Evolutionary conservation across 2,329 filamentous ascomycete species (phyloP), one percentile per base, ranked within the genome.

Genomic region (Botrytis squamosa): DNA sequence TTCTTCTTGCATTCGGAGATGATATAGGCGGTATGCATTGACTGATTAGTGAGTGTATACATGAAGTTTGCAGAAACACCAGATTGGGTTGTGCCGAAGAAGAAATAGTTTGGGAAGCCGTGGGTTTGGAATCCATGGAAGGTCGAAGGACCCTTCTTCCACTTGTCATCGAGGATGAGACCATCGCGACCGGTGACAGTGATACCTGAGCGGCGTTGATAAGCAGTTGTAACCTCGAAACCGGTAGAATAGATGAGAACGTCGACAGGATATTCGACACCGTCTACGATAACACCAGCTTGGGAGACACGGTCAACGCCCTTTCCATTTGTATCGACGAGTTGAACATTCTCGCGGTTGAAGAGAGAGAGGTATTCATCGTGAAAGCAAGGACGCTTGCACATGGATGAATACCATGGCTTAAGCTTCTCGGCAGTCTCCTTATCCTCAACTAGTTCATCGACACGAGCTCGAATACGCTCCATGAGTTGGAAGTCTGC

Each of bases 171-270:
- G n/a, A 73, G 55, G 25, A 70, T 36, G 25, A 60, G 10, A 1
- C 65, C 65, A n/a, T 62, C 9, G 33, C 55, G 49, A 3, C 71
- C 71, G 0, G 63, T 70, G 18, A 73, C 42, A 6, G 42, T 70
- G 14, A 73, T 73, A 3, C 71, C 71, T 0, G 65, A 60, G 55
- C 71, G 71, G 12, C 65, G 71, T n/a, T 69, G 66, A 20, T 73
- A 73, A 25, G 71, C 40, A 16, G 71, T 73, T 12, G 87, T 84
- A 0, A 88, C 86, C 38, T 85, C 83, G 82, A 90, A 90, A 0
- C 88, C 88, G 0, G 88, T 90, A 0, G 88, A 88, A 12, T 87
- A 83, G 38, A 90, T 82, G 22, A 90, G 83, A 29, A 89, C 79
- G 77, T 90, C 88, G 77, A 86, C 86, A 33, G 86, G 83, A 62